These are phyloP conservation scores for Marchantia polymorpha DNA, from an alignment of 225 moss, liverwort and hornwort species.

Conservation along the genomic window DNA sequence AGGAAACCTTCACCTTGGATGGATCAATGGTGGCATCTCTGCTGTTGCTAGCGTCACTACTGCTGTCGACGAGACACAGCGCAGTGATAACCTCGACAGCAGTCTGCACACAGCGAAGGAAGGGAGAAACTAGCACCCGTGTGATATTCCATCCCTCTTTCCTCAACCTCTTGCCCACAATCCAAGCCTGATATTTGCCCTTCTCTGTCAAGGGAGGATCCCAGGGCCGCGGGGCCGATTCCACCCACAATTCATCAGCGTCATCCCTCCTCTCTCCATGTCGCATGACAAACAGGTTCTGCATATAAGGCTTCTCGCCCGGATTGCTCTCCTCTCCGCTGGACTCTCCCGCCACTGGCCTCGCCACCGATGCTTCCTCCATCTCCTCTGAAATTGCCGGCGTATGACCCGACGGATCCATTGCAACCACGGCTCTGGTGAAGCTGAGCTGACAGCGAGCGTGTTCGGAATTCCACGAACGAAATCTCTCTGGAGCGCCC, in stretches of 20 bases:
- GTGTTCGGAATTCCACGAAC: too few relatives aligned
- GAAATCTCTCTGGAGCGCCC: not conserved
- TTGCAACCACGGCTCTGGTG: not conserved
- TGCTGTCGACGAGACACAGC: slow-evolving; percentile 45
- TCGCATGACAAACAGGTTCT: slow-evolving; percentile 65
- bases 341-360: not conserved
- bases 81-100: slow-evolving; percentile 61
- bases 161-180: slow-evolving; percentile 41
- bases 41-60: slow-evolving; percentile 27
- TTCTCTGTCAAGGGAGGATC: slow-evolving; percentile 66
- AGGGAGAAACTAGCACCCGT: slow-evolving; percentile 71
- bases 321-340: not conserved
- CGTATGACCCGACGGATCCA: not conserved
- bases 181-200: slow-evolving; percentile 52
- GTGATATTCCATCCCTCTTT: slow-evolving; percentile 48
- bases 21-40: not conserved
- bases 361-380: not conserved
- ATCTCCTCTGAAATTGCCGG: slow-evolving; percentile 6
- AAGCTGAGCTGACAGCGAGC: not conserved
- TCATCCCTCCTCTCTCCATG: slow-evolving; percentile 74
- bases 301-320: slow-evolving; percentile 28
- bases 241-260: slow-evolving; percentile 55
- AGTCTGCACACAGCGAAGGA: slow-evolving; percentile 72
- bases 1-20: slow-evolving; percentile 60
- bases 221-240: slow-evolving; percentile 51